Evolutionary conservation across 23 red algal species (phyloP), one percentile per base, ranked within the genome.

Genomic region (Gracilaria domingensis): DNA sequence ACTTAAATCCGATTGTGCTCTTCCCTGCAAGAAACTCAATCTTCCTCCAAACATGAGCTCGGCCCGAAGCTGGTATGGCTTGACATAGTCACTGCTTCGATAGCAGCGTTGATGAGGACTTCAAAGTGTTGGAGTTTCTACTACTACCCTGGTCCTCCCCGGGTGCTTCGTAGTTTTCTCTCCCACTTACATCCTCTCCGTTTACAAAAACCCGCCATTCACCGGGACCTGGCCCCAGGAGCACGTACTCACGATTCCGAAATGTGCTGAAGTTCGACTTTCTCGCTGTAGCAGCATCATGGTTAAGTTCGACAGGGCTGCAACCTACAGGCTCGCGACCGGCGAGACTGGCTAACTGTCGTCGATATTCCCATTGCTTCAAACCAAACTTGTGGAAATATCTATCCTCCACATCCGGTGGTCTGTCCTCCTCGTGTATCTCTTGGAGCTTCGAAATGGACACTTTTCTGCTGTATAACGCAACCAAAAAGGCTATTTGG

Each of bases 351-450:
- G 86, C 74, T 44, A 96, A 33, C 75, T 75, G 20, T 16, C 94
- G 60, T 32, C 80, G 60, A 84, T 96, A 96, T 26, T 96, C 94
- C 94, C 94, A 96, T 61, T 96, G 94, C 36, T 67, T 59, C 18
- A 57, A 50, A 26, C 65, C 95, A 23, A 97, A 82, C 59, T 72
- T 47, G 80, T 97, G 91, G 14, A 56, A 62, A 56, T 88, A 97
- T 54, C 74, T 83, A 30, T 40, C 70, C 42, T 83, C 80, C 26
- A 61, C 58, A 49, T 57, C 82, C 81, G 35, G 48, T 47, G 71
- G 44, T 24, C 71, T 44, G 40, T 70, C 74, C 0, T 79, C 18
- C 12, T 50, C 79, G 23, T 57, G 53, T 49, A 69, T 32, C 23
- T 54, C 32, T 23, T 44, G 48, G 14, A 87, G 32, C 73, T 37